A percentile compares a stretch with the other conserved stretches of the same genome.
Evolutionary conservation across 495 filamentous ascomycete species (phyloP).

Genomic region (Neurospora discreta): DNA sequence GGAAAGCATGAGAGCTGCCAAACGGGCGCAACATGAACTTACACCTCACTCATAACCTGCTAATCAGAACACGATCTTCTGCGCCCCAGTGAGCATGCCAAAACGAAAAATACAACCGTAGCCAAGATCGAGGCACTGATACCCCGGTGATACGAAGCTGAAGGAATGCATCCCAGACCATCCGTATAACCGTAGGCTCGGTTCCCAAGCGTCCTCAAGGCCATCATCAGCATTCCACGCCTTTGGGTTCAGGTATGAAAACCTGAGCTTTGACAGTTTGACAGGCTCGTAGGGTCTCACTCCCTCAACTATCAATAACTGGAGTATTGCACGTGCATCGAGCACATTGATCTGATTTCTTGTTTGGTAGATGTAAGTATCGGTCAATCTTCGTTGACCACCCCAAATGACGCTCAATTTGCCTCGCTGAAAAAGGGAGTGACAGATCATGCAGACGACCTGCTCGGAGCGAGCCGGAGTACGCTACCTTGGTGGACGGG

Average conservation of each 20-base stretch:
- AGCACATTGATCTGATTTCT: background rate
- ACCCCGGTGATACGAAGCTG: background rate
- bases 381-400: background rate
- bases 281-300: background rate
- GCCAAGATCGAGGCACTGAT: background rate
- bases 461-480: background rate
- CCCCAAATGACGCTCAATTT: background rate
- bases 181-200: background rate
- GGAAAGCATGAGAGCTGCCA: background rate
- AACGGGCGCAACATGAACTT: background rate
- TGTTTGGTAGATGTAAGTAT: background rate
- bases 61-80: background rate
- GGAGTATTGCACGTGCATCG: background rate
- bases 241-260: background rate
- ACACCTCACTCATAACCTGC: background rate
- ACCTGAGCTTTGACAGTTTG: background rate
- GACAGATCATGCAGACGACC: background rate
- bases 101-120: background rate
- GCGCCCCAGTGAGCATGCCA: background rate
- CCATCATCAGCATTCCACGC: background rate
- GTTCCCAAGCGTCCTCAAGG: background rate
- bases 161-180: background rate
- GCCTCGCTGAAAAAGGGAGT: background rate
- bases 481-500: background rate
- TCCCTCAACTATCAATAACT: background rate